A percentile compares a stretch with the other conserved stretches of the same genome.
Conservation (phyloP, 129 eudicot species). For the Helichrysum umbraculigerum region DNA sequence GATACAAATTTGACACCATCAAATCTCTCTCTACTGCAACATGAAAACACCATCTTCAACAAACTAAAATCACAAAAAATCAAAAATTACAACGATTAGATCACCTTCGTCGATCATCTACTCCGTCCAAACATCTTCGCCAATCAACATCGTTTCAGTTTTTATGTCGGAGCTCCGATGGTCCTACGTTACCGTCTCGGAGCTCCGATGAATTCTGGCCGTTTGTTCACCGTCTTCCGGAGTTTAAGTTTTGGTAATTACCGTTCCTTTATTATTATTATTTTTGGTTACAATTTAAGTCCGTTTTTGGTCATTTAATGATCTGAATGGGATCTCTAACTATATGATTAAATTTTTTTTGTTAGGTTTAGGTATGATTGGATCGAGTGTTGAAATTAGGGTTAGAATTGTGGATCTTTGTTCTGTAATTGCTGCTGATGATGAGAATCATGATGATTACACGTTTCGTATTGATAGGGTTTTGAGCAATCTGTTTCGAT, state of each 20-base stretch:
- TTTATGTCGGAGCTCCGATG: too few species aligned
- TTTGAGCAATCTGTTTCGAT: not conserved
- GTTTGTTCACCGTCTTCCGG: conserved; percentile 79
- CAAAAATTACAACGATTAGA: too few species aligned
- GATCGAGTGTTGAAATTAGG: not conserved
- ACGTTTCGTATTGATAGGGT: not conserved
- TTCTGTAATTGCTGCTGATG: conserved; percentile 7
- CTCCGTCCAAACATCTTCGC: too few species aligned
- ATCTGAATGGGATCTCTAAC: not conserved
- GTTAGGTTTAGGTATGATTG: not conserved
- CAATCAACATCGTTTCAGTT: too few species aligned
- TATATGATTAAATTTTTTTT: conserved; percentile 5
- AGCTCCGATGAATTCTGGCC: conserved; percentile 90
- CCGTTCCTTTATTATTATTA: too few species aligned
- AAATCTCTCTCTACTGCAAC: too few species aligned
- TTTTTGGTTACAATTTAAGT: not conserved
- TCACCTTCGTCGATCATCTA: too few species aligned
- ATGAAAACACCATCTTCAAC: too few species aligned
- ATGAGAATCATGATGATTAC: not conserved
- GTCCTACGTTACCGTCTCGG: conserved; percentile 61
- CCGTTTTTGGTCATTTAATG: not conserved
- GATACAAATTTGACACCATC: too few species aligned
- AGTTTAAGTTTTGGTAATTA: conserved; percentile 67
- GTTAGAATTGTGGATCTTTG: conserved; percentile 3
- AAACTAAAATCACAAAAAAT: too few species aligned